Evolutionary conservation across 371 early-diverging fungal species (phyloP), one percentile per base, ranked within the genome.

Genomic region (Mortierella sp.): DNA sequence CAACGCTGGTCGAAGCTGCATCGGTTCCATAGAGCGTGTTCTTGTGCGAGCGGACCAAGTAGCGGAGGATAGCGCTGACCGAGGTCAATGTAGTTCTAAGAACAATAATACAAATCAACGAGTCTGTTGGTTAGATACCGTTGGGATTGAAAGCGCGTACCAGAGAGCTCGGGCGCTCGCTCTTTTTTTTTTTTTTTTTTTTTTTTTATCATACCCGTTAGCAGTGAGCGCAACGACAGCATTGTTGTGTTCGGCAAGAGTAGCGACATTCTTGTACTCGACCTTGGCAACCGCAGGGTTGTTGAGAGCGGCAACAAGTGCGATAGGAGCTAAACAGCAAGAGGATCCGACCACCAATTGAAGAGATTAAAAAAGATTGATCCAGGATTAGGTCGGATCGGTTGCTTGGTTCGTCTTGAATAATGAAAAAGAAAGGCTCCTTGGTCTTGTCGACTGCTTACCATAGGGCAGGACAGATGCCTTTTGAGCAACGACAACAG

Each of bases 21-120:
- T 79, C 73, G 18, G 79, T 60, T 46, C 73, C 79, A 18, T 79
- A 79, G 67, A 79, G 66, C 15, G 73, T 79, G 66, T 72, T 79
- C 57, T 72, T 50, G 64, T 72, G 73, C n/a, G 79, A 79, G 43
- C 79, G 79, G 19, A 79, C 69, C 44, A 79, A 66, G 60, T 79
- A 72, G 43, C 79, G 69, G 30, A 79, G 47, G 60, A 79, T 72
- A n/a, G 68, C 45, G 57, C 79, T 72, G 70, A 79, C 60, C 29
- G 53, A 47, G 23, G 79, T 79, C 62, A 79, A 57, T 5, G 79
- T 72, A 7, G 58, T 43, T 61, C 79, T 79, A 71, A 25, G 52
- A n/a, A 48, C 0, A 21, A 14, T 11, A 7, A 16, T 21, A 7
- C 15, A 28, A 21, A 66, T 46, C 57, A n/a, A n/a, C n/a, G n/a